A percentile compares a stretch with the other conserved stretches of the same genome.
phyloP scores from a whole-genome alignment of 1,139 yeast species.

The Candida dubliniensis region DNA sequence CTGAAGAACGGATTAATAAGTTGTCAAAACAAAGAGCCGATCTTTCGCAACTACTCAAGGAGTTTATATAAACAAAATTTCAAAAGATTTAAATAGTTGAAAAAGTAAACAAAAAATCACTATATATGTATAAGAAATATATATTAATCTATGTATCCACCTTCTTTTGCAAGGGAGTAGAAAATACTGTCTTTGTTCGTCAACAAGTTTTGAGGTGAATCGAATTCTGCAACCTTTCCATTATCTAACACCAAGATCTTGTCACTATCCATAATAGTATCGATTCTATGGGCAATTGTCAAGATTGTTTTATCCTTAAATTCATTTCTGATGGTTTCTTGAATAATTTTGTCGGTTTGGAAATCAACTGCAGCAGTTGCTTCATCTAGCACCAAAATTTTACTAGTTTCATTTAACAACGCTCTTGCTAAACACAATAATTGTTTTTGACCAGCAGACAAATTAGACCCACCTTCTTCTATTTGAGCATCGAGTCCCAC shows the following conservation, averaged over 20 bases:
- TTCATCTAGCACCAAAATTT: slow-evolving; percentile 71
- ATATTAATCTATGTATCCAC: slow-evolving; percentile 18
- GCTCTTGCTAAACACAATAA: slow-evolving; percentile 76
- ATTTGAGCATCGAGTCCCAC: slow-evolving; percentile 44
- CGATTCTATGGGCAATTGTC: slow-evolving; percentile 82
- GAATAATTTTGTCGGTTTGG: slow-evolving; percentile 74
- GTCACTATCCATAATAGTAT: slow-evolving; percentile 80
- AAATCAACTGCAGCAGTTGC: slow-evolving; percentile 88
- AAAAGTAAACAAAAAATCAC: neutral
- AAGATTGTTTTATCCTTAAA: slow-evolving; percentile 69
- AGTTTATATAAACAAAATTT: slow-evolving; percentile 2
- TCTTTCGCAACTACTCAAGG: slow-evolving; percentile 1
- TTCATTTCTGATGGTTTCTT: slow-evolving; percentile 66
- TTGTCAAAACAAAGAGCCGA: slow-evolving; percentile 38
- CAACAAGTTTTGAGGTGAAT: slow-evolving; percentile 37
- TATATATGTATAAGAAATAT: neutral
- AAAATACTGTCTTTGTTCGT: slow-evolving; percentile 25
- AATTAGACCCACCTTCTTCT: slow-evolving; percentile 70
- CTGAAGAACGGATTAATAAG: slow-evolving; percentile 33
- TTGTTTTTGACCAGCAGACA: slow-evolving; percentile 80
- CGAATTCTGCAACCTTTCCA: slow-evolving; percentile 73
- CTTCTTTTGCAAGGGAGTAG: slow-evolving; percentile 34
- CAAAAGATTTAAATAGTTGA: neutral
- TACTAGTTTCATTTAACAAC: slow-evolving; percentile 53
- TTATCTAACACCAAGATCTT: slow-evolving; percentile 66